Base-by-base conservation (phyloP, 177 flowering plant genomes). In the Tripterygium wilfordii region DNA sequence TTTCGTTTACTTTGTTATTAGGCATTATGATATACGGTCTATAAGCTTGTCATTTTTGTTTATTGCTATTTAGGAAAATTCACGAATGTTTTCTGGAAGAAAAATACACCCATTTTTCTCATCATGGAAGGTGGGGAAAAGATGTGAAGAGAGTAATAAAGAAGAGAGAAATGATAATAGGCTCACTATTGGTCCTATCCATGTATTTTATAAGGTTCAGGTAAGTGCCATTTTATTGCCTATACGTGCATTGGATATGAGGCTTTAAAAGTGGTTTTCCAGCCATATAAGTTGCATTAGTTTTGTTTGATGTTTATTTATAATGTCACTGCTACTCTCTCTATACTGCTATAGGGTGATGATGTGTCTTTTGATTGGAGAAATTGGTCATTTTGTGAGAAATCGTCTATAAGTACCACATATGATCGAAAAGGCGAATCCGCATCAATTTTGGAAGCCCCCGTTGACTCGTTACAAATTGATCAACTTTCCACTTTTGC, bases 61-160 rank as follows among this genome's bases (percentile, higher is more conserved):
- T n/a, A n/a, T 35, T 8, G 36, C 56, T 59, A 39, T 36, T 60
- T 75, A 87, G 97, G 98, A 90, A 74, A 71, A 83, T 74, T 80
- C 89, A 39, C 77, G 83, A 22, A 36, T 77, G 31, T 87, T 62
- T 70, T 71, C 82, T 10, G 96, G 96, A 52, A 78, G 48, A 67
- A 78, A 85, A 74, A 53, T 85, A 18, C 98, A 87, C 71, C 98
- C 98, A 20, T 90, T 90, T 62, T 90, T 90, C 63, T 69, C 82
- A 25, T 67, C 69, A 13, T 38, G 72, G 74, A 87, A 83, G 66
- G 57, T 50, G 18, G 71, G 63, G 6, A 87, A 76, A 60, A 76
- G 45, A 57, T 48, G 10, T 52, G 72, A 58, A 52, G 82, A 70
- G 55, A 46, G 35, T 26, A 42, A 47, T 61, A 76, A 71, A 36